These are phyloP conservation scores for Pseudonectria buxi DNA, from an alignment of 2,329 filamentous ascomycete species.

Conservation along the genomic window DNA sequence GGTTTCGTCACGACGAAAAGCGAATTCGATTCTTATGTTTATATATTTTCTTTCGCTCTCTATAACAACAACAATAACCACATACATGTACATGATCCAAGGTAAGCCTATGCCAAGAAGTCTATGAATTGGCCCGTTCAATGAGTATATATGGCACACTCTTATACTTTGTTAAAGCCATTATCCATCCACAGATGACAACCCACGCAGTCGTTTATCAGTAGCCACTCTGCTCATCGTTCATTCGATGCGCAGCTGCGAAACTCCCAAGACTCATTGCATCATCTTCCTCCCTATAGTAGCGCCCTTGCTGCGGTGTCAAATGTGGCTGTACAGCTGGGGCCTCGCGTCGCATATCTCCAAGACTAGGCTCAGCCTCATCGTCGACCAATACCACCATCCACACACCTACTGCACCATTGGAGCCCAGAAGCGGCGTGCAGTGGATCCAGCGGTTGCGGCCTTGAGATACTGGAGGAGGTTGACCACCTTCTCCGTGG, in stretches of 20 bases:
- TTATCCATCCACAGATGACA: too few relatives aligned
- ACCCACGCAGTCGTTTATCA: too few relatives aligned
- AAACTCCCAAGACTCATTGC: constrained; percentile 16
- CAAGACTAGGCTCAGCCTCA: constrained; percentile 30
- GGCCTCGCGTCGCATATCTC: constrained; percentile 7
- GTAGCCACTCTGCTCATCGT: too few relatives aligned
- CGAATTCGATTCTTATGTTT: too few relatives aligned
- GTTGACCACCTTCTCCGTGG: constrained; percentile 30
- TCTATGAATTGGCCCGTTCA: too few relatives aligned
- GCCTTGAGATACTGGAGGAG: constrained; percentile 30
- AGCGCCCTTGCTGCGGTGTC: not conserved
- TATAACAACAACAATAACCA: too few relatives aligned
- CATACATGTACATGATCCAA: too few relatives aligned
- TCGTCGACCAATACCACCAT: constrained; percentile 70
- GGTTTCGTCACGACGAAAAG: too few relatives aligned
- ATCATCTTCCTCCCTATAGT: constrained; percentile 8
- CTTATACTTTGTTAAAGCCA: too few relatives aligned
- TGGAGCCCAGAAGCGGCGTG: constrained; percentile 62
- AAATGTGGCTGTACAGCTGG: constrained; percentile 9
- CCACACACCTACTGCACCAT: constrained; percentile 67
- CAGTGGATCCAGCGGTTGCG: constrained; percentile 70
- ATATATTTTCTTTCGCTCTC: too few relatives aligned
- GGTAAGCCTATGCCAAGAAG: too few relatives aligned
- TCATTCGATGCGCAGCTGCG: constrained; percentile 10
- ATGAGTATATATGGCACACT: too few relatives aligned